Conservation (phyloP, 2,329 filamentous ascomycete species). For the Aspergillus fructus region DNA sequence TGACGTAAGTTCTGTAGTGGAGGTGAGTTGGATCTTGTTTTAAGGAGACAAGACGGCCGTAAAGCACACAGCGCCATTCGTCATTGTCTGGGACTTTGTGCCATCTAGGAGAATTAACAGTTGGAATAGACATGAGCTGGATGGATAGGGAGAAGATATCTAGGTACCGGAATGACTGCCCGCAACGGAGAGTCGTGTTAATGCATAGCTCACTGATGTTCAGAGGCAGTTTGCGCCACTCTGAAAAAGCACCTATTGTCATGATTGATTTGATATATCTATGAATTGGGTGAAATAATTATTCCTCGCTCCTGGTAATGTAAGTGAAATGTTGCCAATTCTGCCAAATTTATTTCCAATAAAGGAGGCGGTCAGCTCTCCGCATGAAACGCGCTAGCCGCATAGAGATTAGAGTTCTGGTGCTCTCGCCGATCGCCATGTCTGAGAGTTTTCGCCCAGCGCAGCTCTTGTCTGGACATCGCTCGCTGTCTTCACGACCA, state of each 20-base stretch:
- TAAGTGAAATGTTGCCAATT: constrained; percentile 14
- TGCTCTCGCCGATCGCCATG: constrained; percentile 22
- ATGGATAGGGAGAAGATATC: constrained; percentile 4
- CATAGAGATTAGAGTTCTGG: constrained; percentile 11
- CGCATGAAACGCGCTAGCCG: constrained; percentile 22
- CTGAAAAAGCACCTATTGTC: constrained; percentile 55
- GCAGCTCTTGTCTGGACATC: constrained; percentile 13
- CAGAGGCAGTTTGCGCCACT: constrained; percentile 86
- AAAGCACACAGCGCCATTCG: constrained; percentile 87
- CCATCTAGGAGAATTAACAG: constrained; percentile 61
- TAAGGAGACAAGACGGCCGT: constrained; percentile 80
- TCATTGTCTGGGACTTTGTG: constrained; percentile 69
- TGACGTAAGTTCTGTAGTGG: constrained; percentile 72
- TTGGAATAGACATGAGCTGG: neutral
- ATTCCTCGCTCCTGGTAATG: neutral
- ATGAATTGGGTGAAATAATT: neutral
- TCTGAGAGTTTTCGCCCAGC: constrained; percentile 35
- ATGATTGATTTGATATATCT: constrained; percentile 20
- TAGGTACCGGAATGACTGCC: constrained; percentile 77
- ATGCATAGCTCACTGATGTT: constrained; percentile 85
- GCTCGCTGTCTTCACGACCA: constrained; percentile 2
- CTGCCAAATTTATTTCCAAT: constrained; percentile 19
- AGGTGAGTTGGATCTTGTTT: constrained; percentile 77
- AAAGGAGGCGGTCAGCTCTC: constrained; percentile 28
- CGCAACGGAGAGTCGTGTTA: constrained; percentile 89